Base-by-base conservation (phyloP, 2,329 filamentous ascomycete genomes). In the Diaporthe australafricana region DNA sequence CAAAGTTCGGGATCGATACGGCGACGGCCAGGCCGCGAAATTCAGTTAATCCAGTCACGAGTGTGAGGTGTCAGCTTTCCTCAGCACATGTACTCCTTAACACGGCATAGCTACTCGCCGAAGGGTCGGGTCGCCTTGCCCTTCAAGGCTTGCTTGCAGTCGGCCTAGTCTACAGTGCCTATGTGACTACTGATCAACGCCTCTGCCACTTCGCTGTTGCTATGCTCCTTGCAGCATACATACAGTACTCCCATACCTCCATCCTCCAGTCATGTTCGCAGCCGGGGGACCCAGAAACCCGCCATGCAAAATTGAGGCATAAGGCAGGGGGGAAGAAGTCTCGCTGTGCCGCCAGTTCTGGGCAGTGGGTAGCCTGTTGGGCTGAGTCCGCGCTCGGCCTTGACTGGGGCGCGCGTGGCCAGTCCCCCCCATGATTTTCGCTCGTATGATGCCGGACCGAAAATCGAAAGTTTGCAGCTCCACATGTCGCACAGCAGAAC, bases 381-480 rank as follows among this genome's bases (percentile, higher is more conserved):
- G 35, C 67, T 60, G 70, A 40, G 38, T 63, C 69, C 71, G 71
- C 60, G 56, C 45, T 71, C 53, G 38, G 62, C 48, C 60, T 67
- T n/a, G 22, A 42, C 40, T 47, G 25, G 40, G 40, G 47, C 50
- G 66, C 50, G 66, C n/a, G 38, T 57, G 66, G 50, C 50, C 57
- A 30, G 32, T 48, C 57, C 53, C 66, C 63, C 68, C 65, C 42
- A 42, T 45, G 56, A 35, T 38, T 47, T 40, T 35, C 56, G 35
- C 55, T 73, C 72, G 72, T 73, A 73, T 73, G 72, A 73, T 73
- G 70, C 56, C 63, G 62, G 65, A 53, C 63, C 72, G 17, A 66
- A 62, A 71, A 72, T 73, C 72, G 72, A 73, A 70, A 73, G 72
- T 73, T 73, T 27, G 66, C n/a, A 69, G 69, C 35, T 72, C 72